These are phyloP conservation scores for Canariomyces notabilis DNA, from an alignment of 2,329 filamentous ascomycete species.

Conservation along the genomic window DNA sequence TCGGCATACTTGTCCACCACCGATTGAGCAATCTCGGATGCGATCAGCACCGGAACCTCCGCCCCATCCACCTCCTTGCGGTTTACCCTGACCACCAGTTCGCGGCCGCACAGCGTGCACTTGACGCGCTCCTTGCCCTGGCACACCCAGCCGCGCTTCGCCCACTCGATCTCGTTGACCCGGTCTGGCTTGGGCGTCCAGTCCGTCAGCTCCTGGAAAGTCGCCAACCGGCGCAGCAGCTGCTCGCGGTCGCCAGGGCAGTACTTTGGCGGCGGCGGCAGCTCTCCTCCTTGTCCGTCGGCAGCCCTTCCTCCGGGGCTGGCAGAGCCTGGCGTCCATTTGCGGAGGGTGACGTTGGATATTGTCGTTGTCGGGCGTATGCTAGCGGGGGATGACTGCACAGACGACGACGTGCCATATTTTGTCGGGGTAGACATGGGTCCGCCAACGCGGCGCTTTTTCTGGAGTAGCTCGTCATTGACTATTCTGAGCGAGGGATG, in stretches of 20 bases:
- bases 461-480: slow-evolving; percentile 41
- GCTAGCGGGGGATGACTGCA: slow-evolving; percentile 19
- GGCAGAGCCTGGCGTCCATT: slow-evolving; percentile 30
- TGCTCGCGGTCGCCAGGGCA: slow-evolving; percentile 79
- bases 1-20: slow-evolving; percentile 72
- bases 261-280: slow-evolving; percentile 58
- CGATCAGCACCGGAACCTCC: slow-evolving; percentile 47
- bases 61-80: slow-evolving; percentile 53
- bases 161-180: slow-evolving; percentile 90
- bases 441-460: slow-evolving; percentile 48
- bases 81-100: slow-evolving; percentile 75
- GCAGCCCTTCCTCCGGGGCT: slow-evolving; percentile 11
- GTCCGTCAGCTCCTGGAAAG: slow-evolving; percentile 83
- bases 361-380: slow-evolving; percentile 33
- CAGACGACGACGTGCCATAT: slow-evolving; percentile 18
- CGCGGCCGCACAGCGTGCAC: slow-evolving; percentile 79
- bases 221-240: slow-evolving; percentile 75
- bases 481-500: slow-evolving; percentile 22
- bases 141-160: slow-evolving; percentile 87
- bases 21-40: slow-evolving; percentile 56
- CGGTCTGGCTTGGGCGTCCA: slow-evolving; percentile 90
- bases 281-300: slow-evolving; percentile 12
- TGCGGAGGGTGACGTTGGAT: slow-evolving; percentile 39
- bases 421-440: slow-evolving; percentile 37
- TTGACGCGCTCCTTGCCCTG: slow-evolving; percentile 76